Conservation (phyloP, 352 stramenopile genomes). For the Nothophytophthora sp. region DNA sequence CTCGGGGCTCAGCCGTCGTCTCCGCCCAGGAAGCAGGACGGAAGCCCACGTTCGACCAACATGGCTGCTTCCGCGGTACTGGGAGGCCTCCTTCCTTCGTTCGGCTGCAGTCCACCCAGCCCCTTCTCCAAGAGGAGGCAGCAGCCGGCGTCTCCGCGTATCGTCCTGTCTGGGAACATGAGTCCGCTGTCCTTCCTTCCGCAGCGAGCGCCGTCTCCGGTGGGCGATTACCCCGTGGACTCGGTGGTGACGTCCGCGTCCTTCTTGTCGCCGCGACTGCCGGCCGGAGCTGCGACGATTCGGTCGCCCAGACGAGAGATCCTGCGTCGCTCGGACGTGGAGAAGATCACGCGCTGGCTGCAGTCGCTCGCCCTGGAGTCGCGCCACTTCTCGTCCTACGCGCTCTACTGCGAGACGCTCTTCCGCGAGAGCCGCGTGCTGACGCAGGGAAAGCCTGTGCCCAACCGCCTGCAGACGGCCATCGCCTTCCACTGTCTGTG, state of each 20-base stretch:
- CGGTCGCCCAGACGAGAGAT: constrained; percentile 29
- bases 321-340: constrained; percentile 39
- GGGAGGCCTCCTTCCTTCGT: constrained; percentile 1
- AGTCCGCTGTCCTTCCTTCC: constrained; percentile 10
- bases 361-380: constrained; percentile 44
- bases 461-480: constrained; percentile 71
- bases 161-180: constrained; percentile 20
- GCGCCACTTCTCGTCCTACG: constrained; percentile 59
- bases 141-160: constrained; percentile 10
- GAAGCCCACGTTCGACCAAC: constrained; percentile 8
- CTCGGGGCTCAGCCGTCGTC: constrained; percentile 1
- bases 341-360: constrained; percentile 73
- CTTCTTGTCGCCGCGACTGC: constrained; percentile 7
- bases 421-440: constrained; percentile 66
- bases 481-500: constrained; percentile 79
- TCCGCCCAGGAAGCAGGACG: constrained; percentile 9
- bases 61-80: constrained; percentile 2
- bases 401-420: constrained; percentile 74
- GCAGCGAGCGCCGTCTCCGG: constrained; percentile 29
- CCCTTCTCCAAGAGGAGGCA: constrained; percentile 16
- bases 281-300: constrained; percentile 1
- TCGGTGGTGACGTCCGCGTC: constrained; percentile 16
- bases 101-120: constrained; percentile 1
- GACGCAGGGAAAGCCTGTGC: constrained; percentile 56
- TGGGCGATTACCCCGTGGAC: constrained; percentile 32